A percentile compares a stretch with the other conserved stretches of the same genome.
Evolutionary conservation across 2,329 filamentous ascomycete species (phyloP).

Genomic region (Fusarium succisae): DNA sequence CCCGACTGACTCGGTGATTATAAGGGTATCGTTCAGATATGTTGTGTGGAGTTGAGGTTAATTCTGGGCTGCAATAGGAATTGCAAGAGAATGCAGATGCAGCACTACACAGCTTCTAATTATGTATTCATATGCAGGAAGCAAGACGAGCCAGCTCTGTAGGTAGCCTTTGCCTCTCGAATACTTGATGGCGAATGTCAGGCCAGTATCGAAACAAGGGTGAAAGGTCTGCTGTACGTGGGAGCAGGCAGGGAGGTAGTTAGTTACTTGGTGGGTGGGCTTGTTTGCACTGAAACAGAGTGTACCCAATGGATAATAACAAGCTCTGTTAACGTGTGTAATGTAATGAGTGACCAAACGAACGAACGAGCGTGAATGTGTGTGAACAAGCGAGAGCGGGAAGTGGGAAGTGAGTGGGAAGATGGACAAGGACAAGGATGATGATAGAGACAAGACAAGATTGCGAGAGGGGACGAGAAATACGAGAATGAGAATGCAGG

Average conservation of each 20-base stretch:
- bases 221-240: conserved; percentile 4
- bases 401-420: not conserved
- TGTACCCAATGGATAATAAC: conserved; percentile 5
- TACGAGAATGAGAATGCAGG: conserved; percentile 10
- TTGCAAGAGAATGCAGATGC: not conserved
- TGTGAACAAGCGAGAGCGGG: not conserved
- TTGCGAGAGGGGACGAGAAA: conserved; percentile 7
- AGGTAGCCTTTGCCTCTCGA: not conserved
- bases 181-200: not conserved
- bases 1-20: not conserved
- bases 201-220: conserved; percentile 17
- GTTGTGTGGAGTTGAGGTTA: not conserved
- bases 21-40: not conserved
- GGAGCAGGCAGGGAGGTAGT: not conserved
- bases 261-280: not conserved
- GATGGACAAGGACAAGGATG: conserved; percentile 27
- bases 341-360: conserved; percentile 9
- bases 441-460: conserved; percentile 7
- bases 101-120: not conserved
- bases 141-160: not conserved
- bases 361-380: not conserved
- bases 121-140: not conserved
- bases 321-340: not conserved
- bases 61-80: not conserved
- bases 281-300: conserved; percentile 17